Conservation (phyloP, 169 alveolate species). For the Cystoisospora suis region DNA sequence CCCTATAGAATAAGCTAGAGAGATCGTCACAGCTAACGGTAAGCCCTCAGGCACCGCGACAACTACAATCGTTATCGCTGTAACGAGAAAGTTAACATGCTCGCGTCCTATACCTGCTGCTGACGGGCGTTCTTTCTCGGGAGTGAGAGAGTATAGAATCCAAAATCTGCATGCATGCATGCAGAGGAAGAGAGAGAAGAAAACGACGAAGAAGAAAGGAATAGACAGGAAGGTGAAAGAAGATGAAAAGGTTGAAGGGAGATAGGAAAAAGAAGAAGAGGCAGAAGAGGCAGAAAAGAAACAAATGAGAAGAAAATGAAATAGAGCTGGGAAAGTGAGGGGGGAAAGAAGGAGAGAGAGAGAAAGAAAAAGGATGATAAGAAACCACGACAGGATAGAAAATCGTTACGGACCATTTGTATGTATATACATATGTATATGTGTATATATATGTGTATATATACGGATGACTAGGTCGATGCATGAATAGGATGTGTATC, state of each 20-base stretch:
- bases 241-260: background rate
- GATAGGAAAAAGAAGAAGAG: background rate
- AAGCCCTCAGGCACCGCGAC: slow-evolving; percentile 93
- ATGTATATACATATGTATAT: background rate
- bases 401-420: background rate
- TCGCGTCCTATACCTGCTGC: slow-evolving; percentile 32
- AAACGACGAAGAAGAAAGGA: background rate
- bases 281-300: background rate
- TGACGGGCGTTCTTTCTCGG: background rate
- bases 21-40: slow-evolving; percentile 92
- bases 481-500: too few relatives aligned
- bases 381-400: background rate
- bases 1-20: slow-evolving; percentile 84
- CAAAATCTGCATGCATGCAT: slow-evolving; percentile 31
- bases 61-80: slow-evolving; percentile 82
- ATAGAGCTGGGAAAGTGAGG: background rate
- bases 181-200: background rate
- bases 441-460: background rate
- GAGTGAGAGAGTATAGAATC: slow-evolving; percentile 17
- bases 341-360: background rate
- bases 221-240: background rate
- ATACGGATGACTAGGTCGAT: too few relatives aligned
- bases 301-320: background rate
- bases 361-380: background rate
- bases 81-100: slow-evolving; percentile 66